Evolutionary conservation across 768 basidiomycete species (phyloP).

Genomic region (Suillus placidus): DNA sequence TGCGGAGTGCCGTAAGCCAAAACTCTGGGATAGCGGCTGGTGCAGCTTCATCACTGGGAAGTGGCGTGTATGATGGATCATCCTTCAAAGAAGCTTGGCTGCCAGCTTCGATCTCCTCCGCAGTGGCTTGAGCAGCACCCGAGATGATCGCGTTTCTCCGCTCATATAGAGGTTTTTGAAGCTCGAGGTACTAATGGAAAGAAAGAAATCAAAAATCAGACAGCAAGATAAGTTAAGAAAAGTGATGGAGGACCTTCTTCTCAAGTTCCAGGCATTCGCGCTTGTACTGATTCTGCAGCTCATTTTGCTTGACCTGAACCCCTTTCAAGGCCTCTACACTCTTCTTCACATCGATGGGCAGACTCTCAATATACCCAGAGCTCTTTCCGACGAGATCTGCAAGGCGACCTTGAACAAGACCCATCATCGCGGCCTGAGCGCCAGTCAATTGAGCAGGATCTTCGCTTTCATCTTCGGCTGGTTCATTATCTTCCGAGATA

Average conservation of each 20-base stretch:
- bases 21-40: slow-evolving; percentile 79
- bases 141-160: slow-evolving; percentile 84
- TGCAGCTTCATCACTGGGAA: slow-evolving; percentile 54
- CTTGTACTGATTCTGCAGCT: slow-evolving; percentile 90
- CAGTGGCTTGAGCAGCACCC: slow-evolving; percentile 71
- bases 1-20: slow-evolving; percentile 96
- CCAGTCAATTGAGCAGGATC: slow-evolving; percentile 42
- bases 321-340: slow-evolving; percentile 93
- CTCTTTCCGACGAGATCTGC: slow-evolving; percentile 85
- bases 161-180: slow-evolving; percentile 84
- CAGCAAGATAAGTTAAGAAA: slow-evolving; percentile 14
- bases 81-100: slow-evolving; percentile 73
- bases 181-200: slow-evolving; percentile 61
- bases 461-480: slow-evolving; percentile 58
- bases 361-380: slow-evolving; percentile 91
- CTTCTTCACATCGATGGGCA: slow-evolving; percentile 79
- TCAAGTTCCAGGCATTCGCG: slow-evolving; percentile 93
- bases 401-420: slow-evolving; percentile 88
- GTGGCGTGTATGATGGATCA: slow-evolving; percentile 66
- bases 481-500: slow-evolving; percentile 81
- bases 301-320: slow-evolving; percentile 87
- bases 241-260: slow-evolving; percentile 71
- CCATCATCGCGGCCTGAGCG: slow-evolving; percentile 70
- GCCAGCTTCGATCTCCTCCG: slow-evolving; percentile 84
- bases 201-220: slow-evolving; percentile 14